Evolutionary conservation across 148 eudicot genomes (phyloP), one percentile per base, ranked within the genome.

Genomic region (Chenopodium quinoa): DNA sequence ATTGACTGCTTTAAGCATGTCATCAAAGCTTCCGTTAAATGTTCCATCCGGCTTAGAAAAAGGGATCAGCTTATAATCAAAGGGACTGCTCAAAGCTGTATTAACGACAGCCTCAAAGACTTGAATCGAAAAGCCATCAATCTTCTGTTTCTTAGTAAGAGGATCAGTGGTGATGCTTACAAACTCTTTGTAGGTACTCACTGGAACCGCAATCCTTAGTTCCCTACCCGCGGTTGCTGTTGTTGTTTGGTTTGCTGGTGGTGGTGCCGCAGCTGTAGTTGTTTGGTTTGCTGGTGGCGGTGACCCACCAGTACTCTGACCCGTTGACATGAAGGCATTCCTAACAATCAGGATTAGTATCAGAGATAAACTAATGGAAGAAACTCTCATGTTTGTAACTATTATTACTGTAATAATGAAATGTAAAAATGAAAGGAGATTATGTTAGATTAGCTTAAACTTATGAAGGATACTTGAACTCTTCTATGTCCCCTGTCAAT

Each of bases 171-270:
- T 77, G 27, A 77, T 67, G 66, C 63, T 77, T 16, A 84, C 86
- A 44, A 84, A 84, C 64, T 72, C 83, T 48, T 40, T 63, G 56
- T 63, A 81, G 1, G 74, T 74, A 72, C 86, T 75, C 47, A 71
- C 83, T 0, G 86, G 86, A 7, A 84, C 46, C 4, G 71, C 81
- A n/a, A 84, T 84, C 78, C 52, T 81, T 31, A 84, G 81, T 27
- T n/a, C 12, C 20, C 2, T 48, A 4, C 63, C 22, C 7, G n/a
- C 63, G 0, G 20, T 48, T 74, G 77, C 12, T 66, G 73, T 0
- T 74, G 76, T 5, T 66, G 83, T 62, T 56, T 77, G 70, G 73
- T 76, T 80, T 44, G 23, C 19, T 13, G 56, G 75, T 46, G 74
- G 23, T 32, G 81, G 52, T 7, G 71, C 14, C 13, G 9, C 75